Evolutionary conservation across 2,329 filamentous ascomycete genomes (phyloP), one percentile per base, ranked within the genome.

Genomic region (Trichothecium sympodiale): DNA sequence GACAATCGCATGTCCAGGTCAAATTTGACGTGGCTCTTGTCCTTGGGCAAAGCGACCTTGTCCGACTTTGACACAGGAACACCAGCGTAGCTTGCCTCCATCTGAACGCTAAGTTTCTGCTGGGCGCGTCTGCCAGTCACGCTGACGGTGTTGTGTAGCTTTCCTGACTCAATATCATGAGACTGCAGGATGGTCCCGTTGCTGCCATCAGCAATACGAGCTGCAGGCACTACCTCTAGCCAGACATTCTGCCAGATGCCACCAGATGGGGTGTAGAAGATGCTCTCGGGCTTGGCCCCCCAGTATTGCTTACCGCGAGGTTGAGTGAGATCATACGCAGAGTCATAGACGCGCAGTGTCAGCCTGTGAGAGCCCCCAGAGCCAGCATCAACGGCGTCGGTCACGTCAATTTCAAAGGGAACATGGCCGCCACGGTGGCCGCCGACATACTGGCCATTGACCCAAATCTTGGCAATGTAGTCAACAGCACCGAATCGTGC

Each of bases 261-360:
- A 18, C 67, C 67, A 8, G 67, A 69, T 0, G 71, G 71, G 1
- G 68, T 73, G 46, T 74, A 74, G 46, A 74, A 75, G 45, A 74
- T 74, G 35, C 66, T 71, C 49, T 78, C 72, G 0, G 74, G 71
- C 50, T 74, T 62, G 1, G 70, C 67, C 4, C 62, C 66, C 74
- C 74, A 78, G 47, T 77, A 77, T 52, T 83, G 78, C 51, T 83
- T 83, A 0, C 78, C 78, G 23, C 78, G 63, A 1, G 74, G 78
- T 50, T 82, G 77, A 0, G 70, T 68, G 7, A 80, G 55, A 40
- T 82, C 77, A 40, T 69, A 71, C 0, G 77, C 71, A 1, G 77
- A 80, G 51, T 82, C 77, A 28, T 68, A 69, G 0, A 80, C 71
- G 3, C 77, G 63, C 4, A 81, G 36, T 0, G 70, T 74, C 4